Evolutionary conservation across 2,329 filamentous ascomycete genomes (phyloP), one percentile per base, ranked within the genome.

Genomic region (Pseudomassariella vexata): DNA sequence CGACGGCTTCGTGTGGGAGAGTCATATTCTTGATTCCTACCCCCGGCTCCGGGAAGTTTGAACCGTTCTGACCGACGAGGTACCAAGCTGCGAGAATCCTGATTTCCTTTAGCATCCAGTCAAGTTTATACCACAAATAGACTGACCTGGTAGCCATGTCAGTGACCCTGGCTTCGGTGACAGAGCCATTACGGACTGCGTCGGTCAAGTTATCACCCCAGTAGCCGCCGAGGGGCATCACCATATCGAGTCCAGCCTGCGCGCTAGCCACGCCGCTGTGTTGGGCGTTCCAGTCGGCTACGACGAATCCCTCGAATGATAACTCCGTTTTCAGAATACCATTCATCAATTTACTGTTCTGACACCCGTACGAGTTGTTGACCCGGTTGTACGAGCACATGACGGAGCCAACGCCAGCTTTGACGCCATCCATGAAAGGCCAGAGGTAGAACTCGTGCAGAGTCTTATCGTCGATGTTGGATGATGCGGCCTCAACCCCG

Each of bases 141-240:
- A 27, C 37, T 40, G 76, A 66, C 40, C 87, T 78, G 8, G 79
- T 82, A 1, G 75, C 82, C 77, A 90, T 90, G 54, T 94, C 86
- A 34, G 84, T 79, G 2, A 94, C 50, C 17, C 86, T 71, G 50
- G 70, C 78, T 43, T 81, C 75, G 1, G 74, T 73, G 7, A 94
- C 64, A 1, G 82, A 85, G 4, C 85, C 84, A 46, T 92, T 92
- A 19, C 74, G 61, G n/a, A 94, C 76, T 0, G 83, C 83, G 36
- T 83, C 64, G 0, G 81, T 82, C 36, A 94, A 57, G 50, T 88
- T 89, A 6, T 58, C 46, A 0, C 84, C 85, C 57, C 66, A 73
- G 2, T 76, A 66, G 0, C 66, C 68, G 4, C 50, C 57, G n/a
- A 60, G 59, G 0, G 76, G 76, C 76, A 82, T 81, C 4, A 77